Evolutionary conservation across 768 basidiomycete species (phyloP).

Genomic region (Rhodosporidiobolus odoratus): DNA sequence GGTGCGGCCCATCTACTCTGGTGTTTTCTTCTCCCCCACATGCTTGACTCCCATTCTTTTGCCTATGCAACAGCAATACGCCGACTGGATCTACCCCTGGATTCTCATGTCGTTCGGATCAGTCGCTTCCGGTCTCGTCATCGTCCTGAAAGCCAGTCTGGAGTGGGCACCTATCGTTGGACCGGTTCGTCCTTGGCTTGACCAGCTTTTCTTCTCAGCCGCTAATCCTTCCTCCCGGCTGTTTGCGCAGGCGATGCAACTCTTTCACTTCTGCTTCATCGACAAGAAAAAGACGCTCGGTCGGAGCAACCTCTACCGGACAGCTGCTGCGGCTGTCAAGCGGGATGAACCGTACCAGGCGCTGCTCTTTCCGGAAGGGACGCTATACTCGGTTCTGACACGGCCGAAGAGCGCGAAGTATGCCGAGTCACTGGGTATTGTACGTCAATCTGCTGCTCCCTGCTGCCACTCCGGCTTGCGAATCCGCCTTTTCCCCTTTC

Average conservation of each 20-base stretch:
- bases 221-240: background rate
- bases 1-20: slow-evolving; percentile 48
- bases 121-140: slow-evolving; percentile 69
- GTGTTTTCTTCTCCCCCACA: slow-evolving; percentile 49
- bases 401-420: slow-evolving; percentile 77
- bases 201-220: slow-evolving; percentile 53
- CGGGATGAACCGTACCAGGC: slow-evolving; percentile 60
- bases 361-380: slow-evolving; percentile 92
- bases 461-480: too few relatives aligned
- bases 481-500: background rate
- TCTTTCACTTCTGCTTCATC: slow-evolving; percentile 36
- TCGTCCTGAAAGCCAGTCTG: slow-evolving; percentile 85
- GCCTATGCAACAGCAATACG: slow-evolving; percentile 58
- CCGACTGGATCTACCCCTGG: slow-evolving; percentile 71
- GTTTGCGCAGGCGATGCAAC: slow-evolving; percentile 22
- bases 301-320: slow-evolving; percentile 5
- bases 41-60: slow-evolving; percentile 47
- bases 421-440: slow-evolving; percentile 80
- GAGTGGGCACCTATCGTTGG: slow-evolving; percentile 81
- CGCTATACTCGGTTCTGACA: slow-evolving; percentile 80
- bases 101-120: slow-evolving; percentile 67
- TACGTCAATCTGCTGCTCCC: slow-evolving; percentile 50
- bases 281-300: slow-evolving; percentile 9
- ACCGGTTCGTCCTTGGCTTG: slow-evolving; percentile 6
- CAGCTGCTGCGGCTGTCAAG: slow-evolving; percentile 7